These are phyloP conservation scores for Poronia punctata DNA, from an alignment of 495 filamentous ascomycete species.

Conservation along the genomic window DNA sequence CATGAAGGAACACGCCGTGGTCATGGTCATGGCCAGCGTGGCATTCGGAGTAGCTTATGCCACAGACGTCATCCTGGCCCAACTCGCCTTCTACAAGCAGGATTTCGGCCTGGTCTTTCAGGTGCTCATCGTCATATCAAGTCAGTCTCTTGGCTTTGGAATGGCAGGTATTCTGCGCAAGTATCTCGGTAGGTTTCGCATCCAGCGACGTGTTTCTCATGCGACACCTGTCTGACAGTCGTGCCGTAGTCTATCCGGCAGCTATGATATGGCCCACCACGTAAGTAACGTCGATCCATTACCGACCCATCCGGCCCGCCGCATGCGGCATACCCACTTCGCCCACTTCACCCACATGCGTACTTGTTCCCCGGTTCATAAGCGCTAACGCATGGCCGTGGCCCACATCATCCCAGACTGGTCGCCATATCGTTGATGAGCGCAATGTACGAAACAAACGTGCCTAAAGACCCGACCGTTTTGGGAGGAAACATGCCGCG, in stretches of 20 bases:
- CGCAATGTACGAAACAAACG: slow-evolving; percentile 58
- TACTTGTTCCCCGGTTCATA: neutral
- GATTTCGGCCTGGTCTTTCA: slow-evolving; percentile 62
- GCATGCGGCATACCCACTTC: neutral
- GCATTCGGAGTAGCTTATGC: slow-evolving; percentile 58
- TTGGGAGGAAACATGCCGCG: slow-evolving; percentile 52
- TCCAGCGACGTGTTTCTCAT: neutral
- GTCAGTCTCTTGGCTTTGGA: slow-evolving; percentile 67
- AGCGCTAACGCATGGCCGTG: neutral
- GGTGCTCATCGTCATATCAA: slow-evolving; percentile 60
- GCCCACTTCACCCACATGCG: neutral
- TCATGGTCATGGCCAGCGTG: slow-evolving; percentile 65
- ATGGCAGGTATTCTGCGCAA: slow-evolving; percentile 58
- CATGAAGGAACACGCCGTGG: slow-evolving; percentile 72
- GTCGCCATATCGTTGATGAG: slow-evolving; percentile 60
- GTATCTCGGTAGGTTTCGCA: slow-evolving; percentile 32
- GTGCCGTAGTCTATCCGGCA: slow-evolving; percentile 47
- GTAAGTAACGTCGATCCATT: slow-evolving; percentile 2
- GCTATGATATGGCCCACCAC: slow-evolving; percentile 68
- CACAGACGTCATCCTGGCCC: slow-evolving; percentile 62
- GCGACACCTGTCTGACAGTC: slow-evolving; percentile 2
- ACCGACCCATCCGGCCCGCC: neutral
- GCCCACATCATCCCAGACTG: too few species aligned
- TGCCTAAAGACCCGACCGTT: slow-evolving; percentile 37
- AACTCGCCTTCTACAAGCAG: slow-evolving; percentile 59